Evolutionary conservation across 179 eudicot species (phyloP).

Genomic region (Carnegiea gigantea): DNA sequence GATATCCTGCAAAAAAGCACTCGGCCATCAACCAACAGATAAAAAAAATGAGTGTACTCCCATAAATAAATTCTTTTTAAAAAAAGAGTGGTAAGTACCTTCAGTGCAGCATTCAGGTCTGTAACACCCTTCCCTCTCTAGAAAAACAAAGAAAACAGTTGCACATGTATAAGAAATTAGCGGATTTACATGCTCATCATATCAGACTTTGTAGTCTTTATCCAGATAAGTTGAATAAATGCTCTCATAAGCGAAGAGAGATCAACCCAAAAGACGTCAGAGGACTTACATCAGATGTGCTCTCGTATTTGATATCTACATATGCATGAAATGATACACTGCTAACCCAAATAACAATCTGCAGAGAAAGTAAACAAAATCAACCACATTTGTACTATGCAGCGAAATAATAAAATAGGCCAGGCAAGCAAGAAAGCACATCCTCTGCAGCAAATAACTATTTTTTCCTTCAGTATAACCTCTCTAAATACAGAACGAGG

Average conservation of each 20-base stretch:
- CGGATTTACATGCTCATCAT: not conserved
- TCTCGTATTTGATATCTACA: conserved; percentile 72
- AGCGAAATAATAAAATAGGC: conserved; percentile 2
- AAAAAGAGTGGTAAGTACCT: conserved; percentile 43
- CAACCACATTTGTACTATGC: not conserved
- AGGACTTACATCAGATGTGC: conserved; percentile 78
- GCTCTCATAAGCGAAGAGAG: conserved; percentile 5
- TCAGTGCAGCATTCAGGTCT: conserved; percentile 70
- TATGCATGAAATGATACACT: conserved; percentile 73
- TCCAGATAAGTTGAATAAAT: not conserved
- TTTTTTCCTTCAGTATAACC: not conserved
- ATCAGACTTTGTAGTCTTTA: conserved; percentile 1
- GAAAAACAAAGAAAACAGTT: conserved; percentile 19
- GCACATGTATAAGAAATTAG: conserved; percentile 14
- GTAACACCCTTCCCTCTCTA: conserved; percentile 95
- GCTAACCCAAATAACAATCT: conserved; percentile 81
- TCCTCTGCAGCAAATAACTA: not conserved
- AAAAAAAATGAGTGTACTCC: not conserved
- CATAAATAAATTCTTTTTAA: not conserved
- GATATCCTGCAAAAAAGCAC: conserved; percentile 53
- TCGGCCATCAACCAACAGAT: conserved; percentile 17
- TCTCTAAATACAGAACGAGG: not conserved
- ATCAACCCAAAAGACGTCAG: not conserved
- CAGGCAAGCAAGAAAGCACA: not conserved
- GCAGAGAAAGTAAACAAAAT: conserved; percentile 27